Base-by-base conservation (phyloP, 2,329 filamentous ascomycete species). In the Zalaria sp. region DNA sequence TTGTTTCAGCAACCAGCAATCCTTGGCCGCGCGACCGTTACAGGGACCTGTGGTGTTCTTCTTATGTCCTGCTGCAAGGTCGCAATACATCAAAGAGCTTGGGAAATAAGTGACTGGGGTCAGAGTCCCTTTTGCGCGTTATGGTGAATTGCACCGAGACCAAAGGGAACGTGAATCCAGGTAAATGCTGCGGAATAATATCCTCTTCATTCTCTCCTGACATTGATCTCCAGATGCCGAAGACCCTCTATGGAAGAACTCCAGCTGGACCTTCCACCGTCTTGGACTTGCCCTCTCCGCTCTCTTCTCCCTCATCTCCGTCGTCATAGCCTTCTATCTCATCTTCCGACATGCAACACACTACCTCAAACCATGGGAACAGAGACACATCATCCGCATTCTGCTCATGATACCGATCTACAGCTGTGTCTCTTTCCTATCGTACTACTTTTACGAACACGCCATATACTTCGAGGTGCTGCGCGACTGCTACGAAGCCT, bases 361-460 rank as follows among this genome's bases (percentile, higher is more conserved):
- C 54, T 79, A 79, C 59, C 64, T 69, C 43, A 70, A 68, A 54
- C 73, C 75, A 6, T 65, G 63, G 46, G 72, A 79, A 56, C 75
- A 79, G 54, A 72, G 68, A 52, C 72, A 79, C 57, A 87, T 91
- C 53, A 88, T 93, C 52, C 83, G 86, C 38, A 89, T 93, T 50
- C 72, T 93, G 26, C 79, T 88, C 58, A 89, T 93, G 83, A 75
- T 93, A 39, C 86, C 86, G 34, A 69, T 93, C 46, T 93, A 93
- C 60, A 71, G 81, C 39, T 67, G 78, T 34, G 79, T 86, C 18
- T 79, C 82, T 29, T 83, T 83, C 56, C 70, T 89, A 32, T 79
- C 78, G 45, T 76, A 85, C 51, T 69, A 73, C 49, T 87, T 74
- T 64, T 89, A 91, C 66, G 75, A 72, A 57, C 74, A 87, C 53